Evolutionary conservation across 345 rosid genomes (phyloP).

Genomic region (Salix brachista): DNA sequence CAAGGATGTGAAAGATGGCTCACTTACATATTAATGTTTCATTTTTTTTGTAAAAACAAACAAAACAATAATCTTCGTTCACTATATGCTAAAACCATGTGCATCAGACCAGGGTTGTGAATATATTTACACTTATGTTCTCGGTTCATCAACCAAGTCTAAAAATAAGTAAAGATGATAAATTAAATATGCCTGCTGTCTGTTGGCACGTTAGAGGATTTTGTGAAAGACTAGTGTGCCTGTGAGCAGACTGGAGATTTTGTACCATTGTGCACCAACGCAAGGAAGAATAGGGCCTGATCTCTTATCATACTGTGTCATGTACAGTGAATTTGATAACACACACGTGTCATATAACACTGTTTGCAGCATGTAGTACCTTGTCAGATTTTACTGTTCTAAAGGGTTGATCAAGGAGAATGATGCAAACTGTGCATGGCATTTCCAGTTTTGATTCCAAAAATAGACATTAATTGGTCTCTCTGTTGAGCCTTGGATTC

Average conservation of each 20-base stretch:
- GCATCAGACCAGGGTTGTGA: not conserved
- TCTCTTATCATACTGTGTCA: not conserved
- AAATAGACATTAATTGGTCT: too few species aligned
- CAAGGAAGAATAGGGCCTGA: not conserved
- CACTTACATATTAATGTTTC: not conserved
- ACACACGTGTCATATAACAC: not conserved
- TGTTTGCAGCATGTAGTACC: not conserved
- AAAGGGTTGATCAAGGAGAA: not conserved
- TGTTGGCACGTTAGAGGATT: not conserved
- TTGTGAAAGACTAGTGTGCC: not conserved
- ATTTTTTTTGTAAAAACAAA: too few species aligned
- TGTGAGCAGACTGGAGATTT: not conserved
- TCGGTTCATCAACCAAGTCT: not conserved
- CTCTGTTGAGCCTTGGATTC: not conserved
- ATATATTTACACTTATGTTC: not conserved
- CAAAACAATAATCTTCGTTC: not conserved
- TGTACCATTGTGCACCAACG: not conserved
- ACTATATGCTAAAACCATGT: not conserved
- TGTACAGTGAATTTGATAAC: not conserved
- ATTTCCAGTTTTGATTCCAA: not conserved
- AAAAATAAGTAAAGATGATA: not conserved
- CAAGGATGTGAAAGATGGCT: not conserved
- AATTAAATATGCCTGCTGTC: not conserved
- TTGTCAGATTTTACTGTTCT: not conserved
- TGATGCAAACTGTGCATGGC: not conserved